Evolutionary conservation across 2,329 filamentous ascomycete genomes (phyloP).

Genomic region (Coniella vitis): DNA sequence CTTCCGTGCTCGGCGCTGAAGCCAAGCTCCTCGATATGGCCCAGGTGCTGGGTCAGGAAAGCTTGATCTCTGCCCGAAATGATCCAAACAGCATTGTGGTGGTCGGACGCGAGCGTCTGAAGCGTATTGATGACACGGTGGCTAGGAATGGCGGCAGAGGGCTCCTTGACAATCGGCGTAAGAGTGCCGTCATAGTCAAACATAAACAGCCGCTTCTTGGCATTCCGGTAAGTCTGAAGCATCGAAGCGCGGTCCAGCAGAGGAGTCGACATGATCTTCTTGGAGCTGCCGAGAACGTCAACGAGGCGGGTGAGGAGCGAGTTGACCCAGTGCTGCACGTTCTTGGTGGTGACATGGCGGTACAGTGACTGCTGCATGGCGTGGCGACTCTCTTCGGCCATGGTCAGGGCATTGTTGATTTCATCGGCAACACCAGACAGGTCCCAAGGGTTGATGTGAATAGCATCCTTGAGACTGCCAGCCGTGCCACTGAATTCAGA

Average conservation of each 20-base stretch:
- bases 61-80: conserved; percentile 91
- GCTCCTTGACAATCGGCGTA: conserved; percentile 90
- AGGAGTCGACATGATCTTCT: conserved; percentile 70
- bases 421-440: conserved; percentile 74
- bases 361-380: conserved; percentile 71
- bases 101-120: conserved; percentile 71
- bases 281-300: conserved; percentile 70
- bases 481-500: conserved; percentile 96
- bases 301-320: conserved; percentile 73
- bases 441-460: conserved; percentile 97
- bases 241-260: conserved; percentile 69
- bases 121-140: conserved; percentile 75
- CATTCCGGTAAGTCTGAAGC: conserved; percentile 65
- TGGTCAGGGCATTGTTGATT: conserved; percentile 74
- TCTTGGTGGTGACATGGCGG: conserved; percentile 76
- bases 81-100: conserved; percentile 90
- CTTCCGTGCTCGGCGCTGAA: conserved; percentile 96
- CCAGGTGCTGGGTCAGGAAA: conserved; percentile 85
- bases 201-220: conserved; percentile 84
- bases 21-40: conserved; percentile 83
- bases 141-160: conserved; percentile 80
- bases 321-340: conserved; percentile 78
- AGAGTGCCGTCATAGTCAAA: conserved; percentile 98
- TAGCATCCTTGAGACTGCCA: conserved; percentile 74
- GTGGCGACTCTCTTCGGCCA: conserved; percentile 59